A percentile compares a stretch with the other conserved stretches of the same genome.
These are phyloP conservation scores for Ogataea ganodermae DNA, from an alignment of 805 yeast genomes.

Conservation along the genomic window DNA sequence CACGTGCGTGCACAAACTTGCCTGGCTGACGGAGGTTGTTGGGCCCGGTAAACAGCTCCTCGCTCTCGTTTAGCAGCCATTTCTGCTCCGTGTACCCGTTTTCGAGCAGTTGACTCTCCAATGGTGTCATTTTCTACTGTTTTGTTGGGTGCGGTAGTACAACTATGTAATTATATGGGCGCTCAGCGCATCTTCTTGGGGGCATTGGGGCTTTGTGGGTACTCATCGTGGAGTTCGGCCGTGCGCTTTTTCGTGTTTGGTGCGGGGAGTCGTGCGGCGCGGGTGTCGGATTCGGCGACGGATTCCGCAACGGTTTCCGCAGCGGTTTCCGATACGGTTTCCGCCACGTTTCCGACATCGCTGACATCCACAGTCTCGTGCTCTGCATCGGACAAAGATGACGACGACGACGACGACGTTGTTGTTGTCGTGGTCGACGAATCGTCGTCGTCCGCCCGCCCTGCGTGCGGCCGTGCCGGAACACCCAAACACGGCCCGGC, in stretches of 20 bases:
- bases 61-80: conserved; percentile 27
- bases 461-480: background rate
- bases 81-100: conserved; percentile 10
- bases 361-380: background rate
- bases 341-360: too few species aligned
- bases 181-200: conserved; percentile 22
- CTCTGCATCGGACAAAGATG: background rate
- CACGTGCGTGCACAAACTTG: conserved; percentile 23
- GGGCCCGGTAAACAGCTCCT: conserved; percentile 32
- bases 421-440: background rate
- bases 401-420: background rate
- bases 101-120: background rate
- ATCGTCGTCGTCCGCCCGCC: background rate
- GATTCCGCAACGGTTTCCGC: too few species aligned
- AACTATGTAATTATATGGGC: background rate
- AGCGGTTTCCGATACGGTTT: background rate
- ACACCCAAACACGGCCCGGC: background rate
- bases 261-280: conserved; percentile 1
- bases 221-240: conserved; percentile 19
- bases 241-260: conserved; percentile 17
- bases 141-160: background rate
- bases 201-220: conserved; percentile 18
- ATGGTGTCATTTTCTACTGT: too few species aligned
- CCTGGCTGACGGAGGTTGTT: conserved; percentile 24
- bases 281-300: background rate